Evolutionary conservation across 192 early-diverging fungal genomes (phyloP), one percentile per base, ranked within the genome.

Genomic region (Coemansia sp.): DNA sequence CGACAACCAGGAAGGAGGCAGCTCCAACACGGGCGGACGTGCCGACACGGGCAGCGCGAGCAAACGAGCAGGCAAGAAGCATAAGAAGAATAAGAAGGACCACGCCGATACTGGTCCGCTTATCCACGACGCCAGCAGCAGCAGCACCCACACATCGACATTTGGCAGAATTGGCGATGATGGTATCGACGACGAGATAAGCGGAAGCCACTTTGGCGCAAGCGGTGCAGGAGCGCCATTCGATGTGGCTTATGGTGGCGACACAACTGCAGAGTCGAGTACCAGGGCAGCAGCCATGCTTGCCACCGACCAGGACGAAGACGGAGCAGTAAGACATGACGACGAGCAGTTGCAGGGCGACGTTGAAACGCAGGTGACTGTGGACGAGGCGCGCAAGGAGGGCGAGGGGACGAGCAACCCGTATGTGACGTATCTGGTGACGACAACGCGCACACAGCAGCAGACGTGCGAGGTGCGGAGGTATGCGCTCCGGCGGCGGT

Each of bases 371-470:
- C 59, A 79, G 23, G 83, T 95, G 22, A 82, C 84, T 0, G 85
- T 98, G 10, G 80, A 68, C 22, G 90, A 94, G 57, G 85, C 96
- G 9, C 86, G 90, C 61, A 98, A 95, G 75, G 91, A 96, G 59
- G 88, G 89, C 37, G 96, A 98, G 61, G 92, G 94, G 6, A 88
- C 91, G 0, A 82, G 81, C 31, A 85, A 84, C 48, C 87, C 92
- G 28, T 93, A 86, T 73, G 86, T 96, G 23, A 88, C 88, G 9
- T 98, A 95, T 65, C 79, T 91, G 42, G 84, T 98, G 30, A 88
- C 83, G 9, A 94, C 92, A 14, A 58, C 54, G 28, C 62, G 71
- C 14, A 67, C 59, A 34, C 65, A 74, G 57, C 57, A 45, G 55
- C 27, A 6, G 42, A 65, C 59, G 31, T 65, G 52, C 28, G 64